Evolutionary conservation across 371 early-diverging fungal species (phyloP), one percentile per base, ranked within the genome.

Genomic region (Nematocida minor): DNA sequence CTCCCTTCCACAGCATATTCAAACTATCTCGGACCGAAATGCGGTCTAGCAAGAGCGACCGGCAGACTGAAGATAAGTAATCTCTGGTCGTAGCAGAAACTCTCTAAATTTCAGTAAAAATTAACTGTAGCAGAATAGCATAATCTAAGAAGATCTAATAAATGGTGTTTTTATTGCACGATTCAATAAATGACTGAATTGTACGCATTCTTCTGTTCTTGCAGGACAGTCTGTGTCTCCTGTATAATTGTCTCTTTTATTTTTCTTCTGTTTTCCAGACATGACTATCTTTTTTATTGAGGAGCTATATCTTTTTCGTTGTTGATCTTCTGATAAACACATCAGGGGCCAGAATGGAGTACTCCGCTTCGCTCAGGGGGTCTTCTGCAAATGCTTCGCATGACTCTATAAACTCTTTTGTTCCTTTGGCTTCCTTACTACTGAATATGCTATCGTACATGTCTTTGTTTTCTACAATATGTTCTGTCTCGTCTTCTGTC

Each of bases 401-500:
- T 25, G 77, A 41, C 22, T 64, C 54, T 32, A 74, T 29, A 53
- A 74, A 74, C 22, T 36, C 47, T 22, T 64, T 62, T 18, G 66
- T 32, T n/a, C 63, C 66, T 41, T 55, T 53, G 4, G 14, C 46
- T 36, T 48, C 60, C 16, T 40, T 44, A 18, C 51, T 60, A 11
- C 32, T 46, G 38, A 74, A 74, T 31, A 74, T 62, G 42, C 34
- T 62, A 27, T 64, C 66, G 22, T 74, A 53, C 31, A 74, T 46
- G 11, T 64, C 77, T 49, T 74, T 62, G n/a, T 32, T 62, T 31
- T 62, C 66, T 44, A 74, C 77, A 27, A 62, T 74, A 11, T 62
- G 46, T 14, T 74, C 77, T 42, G 77, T 74, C n/a, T n/a, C n/a
- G 7, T 64, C 77, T 20, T 74, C 77, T 62, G 62, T 64, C 42